These are phyloP conservation scores for Dryas octopetala DNA, from an alignment of 306 rosid species.

Conservation along the genomic window DNA sequence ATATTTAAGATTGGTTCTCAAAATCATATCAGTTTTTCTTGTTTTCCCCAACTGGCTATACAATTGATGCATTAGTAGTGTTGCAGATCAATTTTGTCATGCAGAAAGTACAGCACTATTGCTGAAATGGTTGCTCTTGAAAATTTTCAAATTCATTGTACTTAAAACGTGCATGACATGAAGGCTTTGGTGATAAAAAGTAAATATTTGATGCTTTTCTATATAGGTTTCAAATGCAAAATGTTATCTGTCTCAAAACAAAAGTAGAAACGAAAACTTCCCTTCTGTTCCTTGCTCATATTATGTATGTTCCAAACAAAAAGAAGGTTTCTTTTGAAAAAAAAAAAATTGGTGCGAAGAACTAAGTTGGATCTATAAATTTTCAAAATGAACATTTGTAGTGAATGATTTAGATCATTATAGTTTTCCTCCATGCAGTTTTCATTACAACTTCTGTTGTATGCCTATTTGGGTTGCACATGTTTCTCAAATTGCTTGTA, in stretches of 20 bases:
- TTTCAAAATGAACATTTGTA: neutral
- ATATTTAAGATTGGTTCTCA: neutral
- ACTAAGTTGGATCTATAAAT: neutral
- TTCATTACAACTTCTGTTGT: neutral
- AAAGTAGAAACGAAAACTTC: neutral
- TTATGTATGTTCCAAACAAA: neutral
- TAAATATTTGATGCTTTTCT: neutral
- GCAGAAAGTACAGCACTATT: neutral
- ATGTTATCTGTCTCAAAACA: too few species aligned
- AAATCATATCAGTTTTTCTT: neutral
- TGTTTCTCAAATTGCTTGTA: neutral
- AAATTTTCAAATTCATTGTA: neutral
- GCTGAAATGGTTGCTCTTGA: neutral
- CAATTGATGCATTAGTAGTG: neutral
- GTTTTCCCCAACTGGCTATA: neutral
- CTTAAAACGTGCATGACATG: neutral
- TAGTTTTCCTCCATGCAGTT: too few species aligned
- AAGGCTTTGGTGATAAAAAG: neutral
- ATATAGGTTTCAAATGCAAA: neutral
- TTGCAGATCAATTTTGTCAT: neutral
- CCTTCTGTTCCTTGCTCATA: neutral
- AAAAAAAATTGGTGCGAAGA: neutral
- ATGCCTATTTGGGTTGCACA: neutral
- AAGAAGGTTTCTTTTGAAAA: neutral
- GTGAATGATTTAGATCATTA: neutral